Base-by-base conservation (phyloP, 768 basidiomycete genomes). In the Tricholoma saponaceum region DNA sequence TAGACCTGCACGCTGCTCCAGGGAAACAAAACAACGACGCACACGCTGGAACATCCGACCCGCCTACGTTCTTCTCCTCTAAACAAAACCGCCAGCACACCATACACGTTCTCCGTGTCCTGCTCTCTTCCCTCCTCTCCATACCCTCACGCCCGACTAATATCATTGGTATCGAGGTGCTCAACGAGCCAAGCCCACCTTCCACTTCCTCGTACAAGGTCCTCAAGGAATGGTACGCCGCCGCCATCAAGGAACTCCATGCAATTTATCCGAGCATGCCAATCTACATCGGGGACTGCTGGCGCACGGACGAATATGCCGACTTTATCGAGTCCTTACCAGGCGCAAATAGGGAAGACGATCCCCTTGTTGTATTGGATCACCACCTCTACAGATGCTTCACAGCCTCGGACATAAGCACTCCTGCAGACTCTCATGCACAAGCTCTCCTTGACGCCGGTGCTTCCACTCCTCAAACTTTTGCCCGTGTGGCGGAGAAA, bases 361-460 rank as follows among this genome's bases (percentile, higher is more conserved):
- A 1, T 39, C 65, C 56, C 26, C 81, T 83, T 26, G 73, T 85
- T 18, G 83, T 87, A 13, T 73, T 92, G 39, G 92, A 94, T 68
- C 89, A 92, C 62, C 92, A 93, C 65, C 78, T 93, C 20, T 94
- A 93, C 65, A 82, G 92, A 23, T 91, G 89, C 69, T 91, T 92
- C 68, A 89, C 88, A 0, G 59, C 67, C 0, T 72, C 72, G 1
- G 92, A 94, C 67, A 80, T 70, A 16, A 58, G 67, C 1, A 83
- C 81, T 3, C 67, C 79, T 6, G 88, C 80, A 0, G 65, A 77
- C 3, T 76, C 81, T 44, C 90, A 90, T 64, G 75, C 83, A 6
- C 64, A 67, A 0, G 70, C 77, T 0, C 71, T 91, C 18, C 66
- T 68, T 28, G 76, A 80, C 51, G 66, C 66, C 0, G 73, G 68